These are phyloP conservation scores for Aureobasidium subglaciale DNA, from an alignment of 2,329 filamentous ascomycete species.

Conservation along the genomic window DNA sequence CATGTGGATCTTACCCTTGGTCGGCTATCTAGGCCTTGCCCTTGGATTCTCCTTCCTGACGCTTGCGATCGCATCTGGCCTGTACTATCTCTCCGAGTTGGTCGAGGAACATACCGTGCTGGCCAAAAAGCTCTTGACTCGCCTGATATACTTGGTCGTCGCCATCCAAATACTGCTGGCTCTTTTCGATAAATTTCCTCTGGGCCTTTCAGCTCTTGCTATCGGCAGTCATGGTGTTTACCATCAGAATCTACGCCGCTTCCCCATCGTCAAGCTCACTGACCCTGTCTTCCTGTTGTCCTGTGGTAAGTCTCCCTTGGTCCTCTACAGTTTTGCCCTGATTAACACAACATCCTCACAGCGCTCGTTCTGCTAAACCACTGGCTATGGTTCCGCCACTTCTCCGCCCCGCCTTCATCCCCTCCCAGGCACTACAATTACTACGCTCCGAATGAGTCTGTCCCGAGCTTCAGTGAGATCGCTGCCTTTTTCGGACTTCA, in stretches of 20 bases:
- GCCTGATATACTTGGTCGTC: constrained; percentile 78
- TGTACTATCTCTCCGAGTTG: constrained; percentile 96
- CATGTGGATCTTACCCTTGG: constrained; percentile 93
- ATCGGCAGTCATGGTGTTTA: constrained; percentile 34
- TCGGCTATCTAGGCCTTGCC: constrained; percentile 81
- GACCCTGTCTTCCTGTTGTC: constrained; percentile 82
- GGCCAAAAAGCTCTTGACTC: constrained; percentile 77
- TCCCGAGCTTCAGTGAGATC: constrained; percentile 87
- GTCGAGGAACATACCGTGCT: constrained; percentile 96
- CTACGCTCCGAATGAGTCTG: constrained; percentile 26
- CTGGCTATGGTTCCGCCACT: constrained; percentile 93
- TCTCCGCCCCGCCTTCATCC: constrained; percentile 52
- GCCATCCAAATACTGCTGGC: constrained; percentile 66
- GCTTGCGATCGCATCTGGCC: constrained; percentile 90
- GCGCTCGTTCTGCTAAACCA: constrained; percentile 83
- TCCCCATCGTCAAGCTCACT: constrained; percentile 72
- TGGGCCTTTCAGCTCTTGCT: constrained; percentile 43
- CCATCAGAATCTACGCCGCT: constrained; percentile 72
- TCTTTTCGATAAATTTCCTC: constrained; percentile 78
- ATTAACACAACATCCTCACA: constrained; percentile 27
- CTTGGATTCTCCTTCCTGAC: constrained; percentile 92
- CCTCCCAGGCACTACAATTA: constrained; percentile 51
- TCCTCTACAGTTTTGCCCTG: background rate
- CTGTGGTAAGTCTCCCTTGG: constrained; percentile 54
- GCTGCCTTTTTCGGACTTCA: constrained; percentile 93